These are phyloP conservation scores for Shiraia bambusicola DNA, from an alignment of 2,329 filamentous ascomycete genomes.

Conservation along the genomic window DNA sequence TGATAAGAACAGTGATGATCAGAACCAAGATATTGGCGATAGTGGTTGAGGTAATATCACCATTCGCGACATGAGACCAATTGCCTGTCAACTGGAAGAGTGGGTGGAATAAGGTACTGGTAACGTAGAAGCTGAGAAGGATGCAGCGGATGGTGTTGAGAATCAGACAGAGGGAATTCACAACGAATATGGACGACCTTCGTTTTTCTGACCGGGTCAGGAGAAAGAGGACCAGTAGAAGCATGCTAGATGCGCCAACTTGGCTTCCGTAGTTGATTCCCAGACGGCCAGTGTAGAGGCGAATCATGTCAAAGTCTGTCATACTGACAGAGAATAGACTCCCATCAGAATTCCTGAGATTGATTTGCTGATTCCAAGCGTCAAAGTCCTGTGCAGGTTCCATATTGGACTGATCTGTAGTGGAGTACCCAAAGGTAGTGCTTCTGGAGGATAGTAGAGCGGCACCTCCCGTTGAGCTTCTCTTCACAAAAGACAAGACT, in stretches of 20 bases:
- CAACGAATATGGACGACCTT: conserved; percentile 61
- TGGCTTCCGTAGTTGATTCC: conserved; percentile 70
- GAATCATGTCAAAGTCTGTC: conserved; percentile 47
- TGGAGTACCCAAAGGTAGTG: not conserved
- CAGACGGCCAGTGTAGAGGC: conserved; percentile 51
- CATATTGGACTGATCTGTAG: not conserved
- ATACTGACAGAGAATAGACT: conserved; percentile 47
- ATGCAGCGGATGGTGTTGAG: conserved; percentile 62
- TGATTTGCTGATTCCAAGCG: conserved; percentile 55
- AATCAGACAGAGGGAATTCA: conserved; percentile 64
- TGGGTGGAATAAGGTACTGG: conserved; percentile 60
- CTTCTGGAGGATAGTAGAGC: too few relatives aligned
- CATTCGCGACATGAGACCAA: conserved; percentile 50
- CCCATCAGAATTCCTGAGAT: conserved; percentile 50
- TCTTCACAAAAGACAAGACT: too few relatives aligned
- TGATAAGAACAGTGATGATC: conserved; percentile 57
- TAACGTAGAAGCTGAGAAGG: conserved; percentile 61
- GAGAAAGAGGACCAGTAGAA: conserved; percentile 66
- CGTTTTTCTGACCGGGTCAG: conserved; percentile 69
- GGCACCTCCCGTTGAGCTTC: too few relatives aligned
- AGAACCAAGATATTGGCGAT: conserved; percentile 53
- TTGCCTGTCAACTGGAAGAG: conserved; percentile 63
- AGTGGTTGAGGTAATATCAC: conserved; percentile 52
- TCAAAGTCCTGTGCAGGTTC: conserved; percentile 45
- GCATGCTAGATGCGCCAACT: conserved; percentile 66